Base-by-base conservation (phyloP, 176 grass and related monocot species). In the Chrysopogon serrulatus region DNA sequence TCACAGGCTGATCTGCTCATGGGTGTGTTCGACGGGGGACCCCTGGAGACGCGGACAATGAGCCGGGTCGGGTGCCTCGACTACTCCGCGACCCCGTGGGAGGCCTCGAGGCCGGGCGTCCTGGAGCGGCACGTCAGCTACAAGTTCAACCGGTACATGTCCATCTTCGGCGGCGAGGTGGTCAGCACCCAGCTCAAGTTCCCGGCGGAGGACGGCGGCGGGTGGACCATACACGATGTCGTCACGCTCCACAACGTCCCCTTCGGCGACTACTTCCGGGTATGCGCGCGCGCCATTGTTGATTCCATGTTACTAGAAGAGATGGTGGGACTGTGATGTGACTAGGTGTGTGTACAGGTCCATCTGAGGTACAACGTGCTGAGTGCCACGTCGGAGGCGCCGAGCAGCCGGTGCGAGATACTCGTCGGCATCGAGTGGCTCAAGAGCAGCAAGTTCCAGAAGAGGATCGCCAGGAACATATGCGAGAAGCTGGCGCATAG, bases 111-210 rank as follows among this genome's bases (percentile, higher is more conserved):
- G 63, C 80, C 89, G 0, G 77, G 86, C 74, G 51, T 93, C 21
- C 80, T 86, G 78, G 87, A 95, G 82, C 89, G 96, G 42, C 91
- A 74, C 15, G 76, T 89, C 47, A 83, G 73, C 66, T 95, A 93
- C 85, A 98, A 92, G 83, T 92, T 95, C 74, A 93, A 88, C 79
- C 89, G 92, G 2, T 91, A 93, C 79, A 90, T 92, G 76, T 87
- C 91, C 27, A 89, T 95, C 63, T 93, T 95, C 74, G 91, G 90
- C 13, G 89, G 96, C 19, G 96, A 98, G 80, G 96, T 93, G 59
- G 73, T 85, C 31, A 93, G 93, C 79, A 90, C 77, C 26, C 93
- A 98, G 78, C 49, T 87, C 31, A 95, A 93, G 74, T 72, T 68
- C n/a, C 78, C 83, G 2, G 71, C 85, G 42, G 76, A 82, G 19